These are phyloP conservation scores for Xerocomus nothofagi DNA, from an alignment of 1,284 basidiomycete genomes.

Conservation along the genomic window DNA sequence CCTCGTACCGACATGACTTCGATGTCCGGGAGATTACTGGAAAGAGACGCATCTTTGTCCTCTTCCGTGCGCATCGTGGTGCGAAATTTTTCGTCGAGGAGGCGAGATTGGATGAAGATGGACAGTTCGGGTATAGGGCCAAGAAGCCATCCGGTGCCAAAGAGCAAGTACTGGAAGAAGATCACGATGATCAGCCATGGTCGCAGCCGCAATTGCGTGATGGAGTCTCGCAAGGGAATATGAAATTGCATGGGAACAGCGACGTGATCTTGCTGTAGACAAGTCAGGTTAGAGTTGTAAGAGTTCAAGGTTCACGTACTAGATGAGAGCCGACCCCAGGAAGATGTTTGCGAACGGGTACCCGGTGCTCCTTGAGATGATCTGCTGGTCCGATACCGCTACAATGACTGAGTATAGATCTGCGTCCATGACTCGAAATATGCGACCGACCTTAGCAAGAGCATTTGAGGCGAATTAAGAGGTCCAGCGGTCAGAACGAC, in stretches of 20 bases:
- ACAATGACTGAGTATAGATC: background rate
- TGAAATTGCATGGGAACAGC: slow-evolving; percentile 22
- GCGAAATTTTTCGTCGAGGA: slow-evolving; percentile 19
- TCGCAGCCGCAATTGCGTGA: background rate
- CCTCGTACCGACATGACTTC: slow-evolving; percentile 34
- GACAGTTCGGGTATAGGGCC: slow-evolving; percentile 29
- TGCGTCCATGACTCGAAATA: too few relatives aligned
- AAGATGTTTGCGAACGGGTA: slow-evolving; percentile 11
- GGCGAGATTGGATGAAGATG: slow-evolving; percentile 27
- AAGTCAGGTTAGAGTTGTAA: too few relatives aligned
- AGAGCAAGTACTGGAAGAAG: slow-evolving; percentile 34
- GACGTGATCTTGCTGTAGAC: too few relatives aligned
- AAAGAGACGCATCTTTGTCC: slow-evolving; percentile 17
- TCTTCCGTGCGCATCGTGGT: background rate
- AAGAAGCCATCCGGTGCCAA: slow-evolving; percentile 33
- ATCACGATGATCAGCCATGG: background rate
- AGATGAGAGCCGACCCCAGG: slow-evolving; percentile 23
- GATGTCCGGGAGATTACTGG: slow-evolving; percentile 35
- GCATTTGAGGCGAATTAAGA: slow-evolving; percentile 8
- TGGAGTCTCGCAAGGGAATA: slow-evolving; percentile 20
- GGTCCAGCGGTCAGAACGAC: slow-evolving; percentile 7
- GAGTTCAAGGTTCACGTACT: slow-evolving; percentile 10
- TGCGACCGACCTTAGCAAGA: background rate
- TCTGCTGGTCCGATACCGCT: slow-evolving; percentile 20
- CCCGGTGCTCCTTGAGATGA: slow-evolving; percentile 13